Base-by-base conservation (phyloP, 257 asterid species). In the Scutellaria minor region DNA sequence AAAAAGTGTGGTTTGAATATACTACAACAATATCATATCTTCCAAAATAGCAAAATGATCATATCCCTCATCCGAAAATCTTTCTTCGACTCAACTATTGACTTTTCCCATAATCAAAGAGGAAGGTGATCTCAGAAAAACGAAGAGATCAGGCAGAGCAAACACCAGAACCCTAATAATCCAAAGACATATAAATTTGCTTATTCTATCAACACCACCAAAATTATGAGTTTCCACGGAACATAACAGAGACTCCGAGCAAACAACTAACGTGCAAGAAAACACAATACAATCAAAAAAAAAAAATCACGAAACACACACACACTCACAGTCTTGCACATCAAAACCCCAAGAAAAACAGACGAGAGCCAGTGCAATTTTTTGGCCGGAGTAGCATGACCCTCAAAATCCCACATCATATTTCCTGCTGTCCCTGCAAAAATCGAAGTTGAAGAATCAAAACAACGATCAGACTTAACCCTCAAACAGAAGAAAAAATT, bases 301-400 rank as follows among this genome's bases (percentile, higher is more conserved):
- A 45, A 56, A 56, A 53, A 55, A 24, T 24, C 27, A 24, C 27
- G 1, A 24, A 1, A 24, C 1, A 24, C 1, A 47, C 47, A 9
- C 12, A 14, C 9, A 77, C 98, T 86, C 77, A 93, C 98, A 81
- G 81, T 84, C 71, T 83, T 93, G 90, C 96, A 93, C 90, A 91
- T 93, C 59, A 89, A 56, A 77, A 93, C 76, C 66, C 98, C 98
- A 22, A 66, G 72, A 55, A 88, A 83, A 35, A 86, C 78, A 62
- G 92, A 85, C 39, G 85, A 74, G 11, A 89, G 75, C 90, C 96
- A 85, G 64, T 73, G 88, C 79, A 86, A 58, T 75, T 83, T 84
- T 74, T 85, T 86, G 75, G 81, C 71, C 8, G 87, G 82, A 66
- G 81, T 72, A 79, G 86, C 84, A 79, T 80, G 82, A 64, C 72